Conservation (phyloP, 2,329 filamentous ascomycete genomes). For the Anthostomella pinea region DNA sequence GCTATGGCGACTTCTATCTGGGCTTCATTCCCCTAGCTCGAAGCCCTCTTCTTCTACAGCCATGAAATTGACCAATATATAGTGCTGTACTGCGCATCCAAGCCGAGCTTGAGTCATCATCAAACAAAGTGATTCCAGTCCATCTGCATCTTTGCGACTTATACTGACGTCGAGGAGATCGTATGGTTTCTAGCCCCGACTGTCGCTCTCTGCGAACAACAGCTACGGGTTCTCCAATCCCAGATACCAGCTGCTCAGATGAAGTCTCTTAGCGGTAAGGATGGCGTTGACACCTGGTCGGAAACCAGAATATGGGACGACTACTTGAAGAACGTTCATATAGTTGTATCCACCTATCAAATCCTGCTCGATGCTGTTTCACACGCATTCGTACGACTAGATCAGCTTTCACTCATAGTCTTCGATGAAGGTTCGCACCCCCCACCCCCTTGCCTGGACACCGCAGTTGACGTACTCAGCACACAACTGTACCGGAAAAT, state of each 20-base stretch:
- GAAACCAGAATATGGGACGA: constrained; percentile 64
- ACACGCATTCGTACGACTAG: constrained; percentile 70
- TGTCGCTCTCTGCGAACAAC: constrained; percentile 64
- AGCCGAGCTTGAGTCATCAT: constrained; percentile 56
- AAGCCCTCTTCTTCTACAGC: not conserved
- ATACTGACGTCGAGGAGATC: constrained; percentile 38
- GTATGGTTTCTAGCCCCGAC: constrained; percentile 76
- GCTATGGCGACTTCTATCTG: too few relatives aligned
- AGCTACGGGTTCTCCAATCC: constrained; percentile 55
- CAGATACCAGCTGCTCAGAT: constrained; percentile 60
- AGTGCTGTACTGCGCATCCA: constrained; percentile 68
- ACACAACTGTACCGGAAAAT: constrained; percentile 67
- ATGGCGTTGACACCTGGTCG: constrained; percentile 72
- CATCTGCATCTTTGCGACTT: not conserved
- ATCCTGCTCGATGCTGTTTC: constrained; percentile 70
- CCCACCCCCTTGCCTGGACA: constrained; percentile 8
- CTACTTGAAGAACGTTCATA: constrained; percentile 59
- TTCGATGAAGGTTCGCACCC: constrained; percentile 69
- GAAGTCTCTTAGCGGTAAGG: constrained; percentile 63
- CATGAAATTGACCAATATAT: not conserved
- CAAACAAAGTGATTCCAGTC: constrained; percentile 48
- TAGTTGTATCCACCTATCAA: constrained; percentile 78
- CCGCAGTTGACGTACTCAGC: constrained; percentile 51
- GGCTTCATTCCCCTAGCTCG: too few relatives aligned
- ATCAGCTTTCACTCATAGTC: constrained; percentile 64